Evolutionary conservation across 2,329 filamentous ascomycete species (phyloP), one percentile per base, ranked within the genome.

Genomic region (Beauveria sp.): DNA sequence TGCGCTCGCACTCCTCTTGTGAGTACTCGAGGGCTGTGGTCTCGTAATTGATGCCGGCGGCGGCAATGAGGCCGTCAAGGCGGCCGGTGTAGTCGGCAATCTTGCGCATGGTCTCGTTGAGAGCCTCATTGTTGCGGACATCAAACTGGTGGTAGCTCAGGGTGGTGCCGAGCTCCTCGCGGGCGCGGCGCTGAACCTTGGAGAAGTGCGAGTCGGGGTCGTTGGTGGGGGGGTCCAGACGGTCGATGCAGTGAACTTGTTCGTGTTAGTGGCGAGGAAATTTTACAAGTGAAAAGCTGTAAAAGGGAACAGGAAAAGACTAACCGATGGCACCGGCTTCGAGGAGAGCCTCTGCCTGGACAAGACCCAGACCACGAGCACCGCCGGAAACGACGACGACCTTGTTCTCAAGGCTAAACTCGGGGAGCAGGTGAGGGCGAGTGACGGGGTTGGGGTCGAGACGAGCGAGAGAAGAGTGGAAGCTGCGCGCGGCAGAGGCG

Each of bases 11-110:
- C 70, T 91, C 89, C 70, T 87, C 80, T 24, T 89, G 84, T 26
- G 84, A 82, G 70, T 96, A 96, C 54, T 96, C 91, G 59, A 96
- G 78, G 1, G 92, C 91, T 0, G 90, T 76, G 0, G 86, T 91
- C 75, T 96, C 91, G 73, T 96, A 89, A 75, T 96, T 90, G 67
- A 91, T 89, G 6, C 84, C 84, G 0, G 84, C 84, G 2, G 83
- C 83, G 2, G 84, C 84, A 53, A 96, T 84, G 60, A 96, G 76
- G 0, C 92, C 92, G 70, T 96, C 91, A 63, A 96, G 75, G 18
- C 88, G 84, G 6, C 88, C 88, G 65, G 91, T 84, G 62, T 82
- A 75, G 55, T 85, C 79, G 18, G 85, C 90, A 65, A 96, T 94
- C 12, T 77, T 79, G 65, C 82, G 79, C 53, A 96, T 79, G 57